Evolutionary conservation across 1,284 basidiomycete genomes (phyloP), one percentile per base, ranked within the genome.

Genomic region (Albatrellus sp.): DNA sequence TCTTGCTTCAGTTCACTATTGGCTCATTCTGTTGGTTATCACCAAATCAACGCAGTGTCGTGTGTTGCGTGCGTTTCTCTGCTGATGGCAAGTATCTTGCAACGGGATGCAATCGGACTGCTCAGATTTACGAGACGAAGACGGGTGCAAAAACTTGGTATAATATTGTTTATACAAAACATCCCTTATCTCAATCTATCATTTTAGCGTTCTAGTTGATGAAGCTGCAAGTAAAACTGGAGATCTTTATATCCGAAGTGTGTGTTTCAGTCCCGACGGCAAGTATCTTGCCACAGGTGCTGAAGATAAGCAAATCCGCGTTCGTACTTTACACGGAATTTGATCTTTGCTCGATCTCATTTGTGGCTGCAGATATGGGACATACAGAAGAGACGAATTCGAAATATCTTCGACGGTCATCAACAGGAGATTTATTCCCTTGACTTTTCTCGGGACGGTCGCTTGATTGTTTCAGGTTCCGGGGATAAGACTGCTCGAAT

Each of bases 11-110:
- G 10, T 45, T 37, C 42, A 42, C 40, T 19, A 13, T 46, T n/a
- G 12, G 2, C 40, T 30, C 10, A 12, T 38, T 17, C 34, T 12
- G 48, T 43, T 42, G 32, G 46, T 12, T 14, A 11, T 28, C 12
- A 32, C 43, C 16, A 30, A 47, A 51, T 35, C 20, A n/a, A 20
- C 19, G 50, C 50, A 87, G 84, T 59, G 89, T 93, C 10, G 90
- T 93, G 0, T 93, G 90, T 64, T 93, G 90, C 60, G 90, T 94
- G 38, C 76, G 84, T 40, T 93, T 96, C 65, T 90, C 87, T 6
- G 76, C 83, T 4, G 89, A 94, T 57, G 90, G 90, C 33, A 89
- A 85, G 59, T 87, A 70, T 53, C 70, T 96, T 16, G 91, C 90
- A 5, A 93, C 90, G 0, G 91, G 90, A 5, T 94, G 90, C 67